phyloP scores from a whole-genome alignment of 192 early-diverging fungal species.

The Podila verticillata region DNA sequence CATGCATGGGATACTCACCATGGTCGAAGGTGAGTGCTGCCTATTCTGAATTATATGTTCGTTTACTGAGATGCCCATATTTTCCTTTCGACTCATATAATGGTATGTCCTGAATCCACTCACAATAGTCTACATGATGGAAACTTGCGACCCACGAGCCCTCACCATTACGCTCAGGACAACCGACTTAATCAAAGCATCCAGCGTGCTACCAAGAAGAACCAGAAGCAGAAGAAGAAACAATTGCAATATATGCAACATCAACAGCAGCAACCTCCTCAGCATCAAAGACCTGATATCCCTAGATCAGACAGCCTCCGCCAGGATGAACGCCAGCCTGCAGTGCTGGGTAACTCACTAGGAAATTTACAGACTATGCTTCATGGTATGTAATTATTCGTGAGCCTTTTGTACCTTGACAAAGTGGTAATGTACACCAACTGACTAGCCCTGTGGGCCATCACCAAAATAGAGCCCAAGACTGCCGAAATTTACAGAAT shows the following conservation, averaged over 20 bases:
- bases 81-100: too few relatives aligned
- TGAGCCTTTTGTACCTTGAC: too few relatives aligned
- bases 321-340: background rate
- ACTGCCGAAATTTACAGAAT: conserved; percentile 1
- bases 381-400: background rate
- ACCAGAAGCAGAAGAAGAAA: background rate
- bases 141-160: too few relatives aligned
- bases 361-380: background rate
- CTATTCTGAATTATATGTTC: too few relatives aligned
- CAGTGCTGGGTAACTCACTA: background rate
- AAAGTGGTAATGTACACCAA: background rate
- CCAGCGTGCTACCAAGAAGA: too few relatives aligned
- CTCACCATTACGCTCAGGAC: background rate
- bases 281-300: background rate
- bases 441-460: background rate
- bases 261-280: background rate
- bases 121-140: too few relatives aligned
- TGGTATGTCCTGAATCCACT: too few relatives aligned
- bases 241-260: background rate
- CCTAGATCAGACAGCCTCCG: background rate
- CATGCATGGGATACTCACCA: too few relatives aligned
- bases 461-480: background rate
- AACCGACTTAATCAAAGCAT: background rate
- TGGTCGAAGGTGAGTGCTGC: too few relatives aligned
- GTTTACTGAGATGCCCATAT: too few relatives aligned